Percentiles rank a stretch among this genome's conserved stretches.
Conservation (phyloP, 495 filamentous ascomycete species). For the Penicillium daleae region DNA sequence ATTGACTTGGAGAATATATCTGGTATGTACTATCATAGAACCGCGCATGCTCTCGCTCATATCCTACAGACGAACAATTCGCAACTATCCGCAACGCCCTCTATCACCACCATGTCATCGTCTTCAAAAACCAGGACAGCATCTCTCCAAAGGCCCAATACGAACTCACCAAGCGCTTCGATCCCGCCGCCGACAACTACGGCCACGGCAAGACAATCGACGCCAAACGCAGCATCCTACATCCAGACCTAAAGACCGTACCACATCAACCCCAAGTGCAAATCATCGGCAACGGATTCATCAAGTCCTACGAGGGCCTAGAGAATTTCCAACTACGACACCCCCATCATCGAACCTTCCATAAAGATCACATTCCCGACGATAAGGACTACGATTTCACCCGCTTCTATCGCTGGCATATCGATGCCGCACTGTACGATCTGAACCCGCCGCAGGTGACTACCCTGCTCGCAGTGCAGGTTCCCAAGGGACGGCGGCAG, state of each 20-base stretch:
- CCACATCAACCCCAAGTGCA: constrained; percentile 80
- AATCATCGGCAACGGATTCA: constrained; percentile 73
- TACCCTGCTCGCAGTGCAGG: constrained; percentile 66
- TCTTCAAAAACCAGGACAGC: constrained; percentile 67
- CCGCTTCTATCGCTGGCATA: constrained; percentile 79
- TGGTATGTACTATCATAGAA: too few species aligned
- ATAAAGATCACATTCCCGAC: constrained; percentile 62
- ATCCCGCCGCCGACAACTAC: constrained; percentile 64
- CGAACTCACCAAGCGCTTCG: constrained; percentile 70
- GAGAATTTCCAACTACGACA: constrained; percentile 67
- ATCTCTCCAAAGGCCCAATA: constrained; percentile 70
- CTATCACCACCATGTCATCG: constrained; percentile 64
- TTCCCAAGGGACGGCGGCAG: constrained; percentile 66
- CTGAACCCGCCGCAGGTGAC: constrained; percentile 71
- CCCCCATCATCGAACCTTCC: constrained; percentile 75
- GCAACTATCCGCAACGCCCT: constrained; percentile 60
- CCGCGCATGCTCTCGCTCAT: too few species aligned
- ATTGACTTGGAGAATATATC: constrained; percentile 62
- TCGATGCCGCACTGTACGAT: constrained; percentile 75
- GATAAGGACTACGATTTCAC: constrained; percentile 68
- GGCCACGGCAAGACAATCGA: constrained; percentile 75
- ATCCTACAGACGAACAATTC: constrained; percentile 58
- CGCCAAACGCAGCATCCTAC: constrained; percentile 67
- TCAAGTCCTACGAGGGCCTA: constrained; percentile 68
- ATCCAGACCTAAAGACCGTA: constrained; percentile 77